These are phyloP conservation scores for Heritiera littoralis DNA, from an alignment of 345 rosid genomes.

Conservation along the genomic window DNA sequence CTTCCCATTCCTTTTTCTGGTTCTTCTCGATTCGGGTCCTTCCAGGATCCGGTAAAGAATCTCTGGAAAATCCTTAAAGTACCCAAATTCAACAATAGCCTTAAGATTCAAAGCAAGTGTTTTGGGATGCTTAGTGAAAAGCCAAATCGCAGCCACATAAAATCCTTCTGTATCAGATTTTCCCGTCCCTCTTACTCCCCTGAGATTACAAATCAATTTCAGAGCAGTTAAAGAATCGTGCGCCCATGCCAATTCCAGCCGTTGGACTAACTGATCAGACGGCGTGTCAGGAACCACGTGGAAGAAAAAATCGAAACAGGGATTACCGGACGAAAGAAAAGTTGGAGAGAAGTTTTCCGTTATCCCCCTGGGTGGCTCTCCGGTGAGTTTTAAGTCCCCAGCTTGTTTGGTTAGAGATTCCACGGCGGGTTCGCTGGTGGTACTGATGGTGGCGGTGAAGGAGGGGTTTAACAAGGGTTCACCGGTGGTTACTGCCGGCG, in stretches of 20 bases:
- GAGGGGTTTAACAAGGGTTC: too few species aligned
- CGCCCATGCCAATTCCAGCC: slow-evolving; percentile 47
- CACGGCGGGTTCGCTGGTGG: too few species aligned
- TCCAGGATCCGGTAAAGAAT: slow-evolving; percentile 59
- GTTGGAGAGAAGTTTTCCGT: slow-evolving; percentile 52
- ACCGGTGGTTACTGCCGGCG: too few species aligned
- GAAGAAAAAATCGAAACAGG: slow-evolving; percentile 72
- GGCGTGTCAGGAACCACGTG: slow-evolving; percentile 58
- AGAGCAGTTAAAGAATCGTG: slow-evolving; percentile 53
- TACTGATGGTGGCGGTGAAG: too few species aligned
- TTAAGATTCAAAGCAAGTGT: slow-evolving; percentile 57
- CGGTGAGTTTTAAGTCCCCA: too few species aligned
- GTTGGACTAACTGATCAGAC: slow-evolving; percentile 22
- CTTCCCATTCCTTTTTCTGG: slow-evolving; percentile 38
- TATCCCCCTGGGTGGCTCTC: slow-evolving; percentile 19
- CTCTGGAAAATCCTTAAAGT: slow-evolving; percentile 65
- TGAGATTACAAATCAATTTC: slow-evolving; percentile 60
- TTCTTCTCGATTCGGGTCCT: slow-evolving; percentile 41
- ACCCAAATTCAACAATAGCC: slow-evolving; percentile 49
- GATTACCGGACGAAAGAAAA: slow-evolving; percentile 47
- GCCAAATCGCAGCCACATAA: slow-evolving; percentile 55
- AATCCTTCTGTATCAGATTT: slow-evolving; percentile 72
- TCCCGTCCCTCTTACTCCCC: slow-evolving; percentile 71
- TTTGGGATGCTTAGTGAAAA: slow-evolving; percentile 52
- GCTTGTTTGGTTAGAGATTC: too few species aligned